A percentile compares a stretch with the other conserved stretches of the same genome.
These are phyloP conservation scores for Globisporangium polare DNA, from an alignment of 352 stramenopile species.

Conservation along the genomic window DNA sequence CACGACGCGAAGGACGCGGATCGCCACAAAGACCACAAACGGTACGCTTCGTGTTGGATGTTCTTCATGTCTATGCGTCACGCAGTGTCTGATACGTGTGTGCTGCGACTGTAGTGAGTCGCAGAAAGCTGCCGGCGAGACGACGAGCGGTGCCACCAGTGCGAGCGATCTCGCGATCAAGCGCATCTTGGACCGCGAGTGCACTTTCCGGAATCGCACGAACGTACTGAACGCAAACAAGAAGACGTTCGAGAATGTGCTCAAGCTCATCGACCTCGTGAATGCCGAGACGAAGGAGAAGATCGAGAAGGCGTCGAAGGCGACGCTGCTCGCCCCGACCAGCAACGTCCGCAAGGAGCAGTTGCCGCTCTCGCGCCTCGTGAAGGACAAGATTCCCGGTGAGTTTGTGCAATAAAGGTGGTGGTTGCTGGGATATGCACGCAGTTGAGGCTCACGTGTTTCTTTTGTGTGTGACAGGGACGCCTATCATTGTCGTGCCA, in stretches of 20 bases:
- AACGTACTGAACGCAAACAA: conserved; percentile 73
- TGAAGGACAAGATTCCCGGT: conserved; percentile 80
- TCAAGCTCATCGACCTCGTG: conserved; percentile 75
- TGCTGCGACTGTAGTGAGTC: conserved; percentile 14
- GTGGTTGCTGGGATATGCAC: background rate
- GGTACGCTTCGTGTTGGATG: background rate
- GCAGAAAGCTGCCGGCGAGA: conserved; percentile 26
- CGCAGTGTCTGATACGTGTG: background rate
- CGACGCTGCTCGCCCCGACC: conserved; percentile 39
- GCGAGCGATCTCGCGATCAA: conserved; percentile 49
- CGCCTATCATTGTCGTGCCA: conserved; percentile 90
- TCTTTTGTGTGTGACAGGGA: conserved; percentile 30
- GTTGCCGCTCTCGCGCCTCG: conserved; percentile 50
- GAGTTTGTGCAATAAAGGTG: background rate
- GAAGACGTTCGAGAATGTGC: conserved; percentile 80
- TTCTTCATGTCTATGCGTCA: background rate
- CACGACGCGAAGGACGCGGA: conserved; percentile 23
- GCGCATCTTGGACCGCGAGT: conserved; percentile 63
- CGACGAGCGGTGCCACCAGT: background rate
- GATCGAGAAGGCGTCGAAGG: conserved; percentile 81
- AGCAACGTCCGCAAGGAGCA: conserved; percentile 54
- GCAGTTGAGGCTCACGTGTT: background rate
- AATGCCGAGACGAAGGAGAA: conserved; percentile 86
- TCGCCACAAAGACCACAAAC: conserved; percentile 43
- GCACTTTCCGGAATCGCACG: conserved; percentile 58